phyloP scores from a whole-genome alignment of 1,284 basidiomycete genomes.

The Fomes fomentarius region DNA sequence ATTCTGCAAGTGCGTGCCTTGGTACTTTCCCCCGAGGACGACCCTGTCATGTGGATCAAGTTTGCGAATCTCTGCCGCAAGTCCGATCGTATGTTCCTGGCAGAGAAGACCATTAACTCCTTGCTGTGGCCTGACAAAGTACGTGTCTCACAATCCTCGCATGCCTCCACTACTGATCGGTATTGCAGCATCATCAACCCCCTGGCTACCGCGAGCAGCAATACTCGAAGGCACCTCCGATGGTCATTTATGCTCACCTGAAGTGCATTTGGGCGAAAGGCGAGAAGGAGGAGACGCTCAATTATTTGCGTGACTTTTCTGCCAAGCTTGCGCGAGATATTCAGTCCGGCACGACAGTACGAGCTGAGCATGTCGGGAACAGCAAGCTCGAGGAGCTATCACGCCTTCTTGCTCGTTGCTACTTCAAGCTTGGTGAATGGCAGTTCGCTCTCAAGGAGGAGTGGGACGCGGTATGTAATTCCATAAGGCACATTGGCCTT shows the following conservation, averaged over 20 bases:
- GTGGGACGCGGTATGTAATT: conserved; percentile 73
- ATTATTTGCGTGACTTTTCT: conserved; percentile 88
- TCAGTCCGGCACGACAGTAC: conserved; percentile 53
- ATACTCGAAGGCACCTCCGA: conserved; percentile 85
- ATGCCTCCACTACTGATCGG: neutral
- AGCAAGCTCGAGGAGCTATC: conserved; percentile 76
- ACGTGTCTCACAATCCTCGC: neutral
- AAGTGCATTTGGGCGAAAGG: conserved; percentile 97
- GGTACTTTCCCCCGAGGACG: conserved; percentile 92
- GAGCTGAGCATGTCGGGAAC: conserved; percentile 46
- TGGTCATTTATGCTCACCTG: conserved; percentile 96
- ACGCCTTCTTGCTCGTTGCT: conserved; percentile 92
- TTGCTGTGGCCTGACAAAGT: conserved; percentile 74
- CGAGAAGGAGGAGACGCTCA: conserved; percentile 78
- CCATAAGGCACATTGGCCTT: no score
- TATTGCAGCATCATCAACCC: conserved; percentile 20
- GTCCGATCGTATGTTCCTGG: conserved; percentile 84
- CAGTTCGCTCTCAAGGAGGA: conserved; percentile 80
- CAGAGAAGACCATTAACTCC: conserved; percentile 97
- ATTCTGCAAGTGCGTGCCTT: conserved; percentile 96
- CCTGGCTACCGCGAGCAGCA: conserved; percentile 40
- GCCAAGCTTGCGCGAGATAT: conserved; percentile 78
- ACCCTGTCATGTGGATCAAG: conserved; percentile 97
- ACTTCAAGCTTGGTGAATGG: conserved; percentile 98
- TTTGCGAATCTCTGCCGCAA: conserved; percentile 90